phyloP scores from a whole-genome alignment of 139 green algal genomes.

The Limnomonas spitsbergensis region DNA sequence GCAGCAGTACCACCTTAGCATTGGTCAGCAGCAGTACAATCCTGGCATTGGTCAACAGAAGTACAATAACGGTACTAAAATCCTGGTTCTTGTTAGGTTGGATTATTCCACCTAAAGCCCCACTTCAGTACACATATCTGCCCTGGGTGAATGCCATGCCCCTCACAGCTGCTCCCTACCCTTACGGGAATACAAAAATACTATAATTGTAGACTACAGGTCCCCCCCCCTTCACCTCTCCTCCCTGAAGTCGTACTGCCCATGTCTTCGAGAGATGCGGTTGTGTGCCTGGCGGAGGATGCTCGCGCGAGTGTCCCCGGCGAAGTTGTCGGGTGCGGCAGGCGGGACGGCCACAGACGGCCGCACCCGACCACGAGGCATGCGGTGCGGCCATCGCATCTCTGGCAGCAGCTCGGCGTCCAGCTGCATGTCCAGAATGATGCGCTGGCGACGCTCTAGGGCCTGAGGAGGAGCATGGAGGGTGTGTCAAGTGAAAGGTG shows the following conservation, averaged over 20 bases:
- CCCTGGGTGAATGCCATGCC: neutral
- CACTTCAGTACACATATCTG: neutral
- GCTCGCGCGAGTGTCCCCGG: constrained; percentile 21
- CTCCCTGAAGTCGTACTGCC: constrained; percentile 16
- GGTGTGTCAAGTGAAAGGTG: neutral
- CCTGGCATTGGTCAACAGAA: neutral
- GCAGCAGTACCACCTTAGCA: neutral
- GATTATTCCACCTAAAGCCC: neutral
- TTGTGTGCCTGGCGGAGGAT: constrained; percentile 15
- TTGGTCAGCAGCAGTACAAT: neutral
- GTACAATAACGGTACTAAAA: neutral
- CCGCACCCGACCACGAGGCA: constrained; percentile 26
- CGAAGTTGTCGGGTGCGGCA: neutral
- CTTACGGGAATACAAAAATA: no score
- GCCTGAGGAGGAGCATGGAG: constrained; percentile 14
- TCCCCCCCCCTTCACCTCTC: constrained; percentile 20
- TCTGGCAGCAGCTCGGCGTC: constrained; percentile 44
- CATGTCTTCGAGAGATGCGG: neutral
- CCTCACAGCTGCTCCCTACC: neutral
- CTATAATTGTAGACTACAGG: no score
- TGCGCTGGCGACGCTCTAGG: constrained; percentile 41
- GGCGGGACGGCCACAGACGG: neutral
- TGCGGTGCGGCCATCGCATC: constrained; percentile 49
- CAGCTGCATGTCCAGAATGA: constrained; percentile 48
- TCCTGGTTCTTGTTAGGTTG: neutral